Evolutionary conservation across 106 monocot genomes (phyloP), one percentile per base, ranked within the genome.

Genomic region (Acorus gramineus): DNA sequence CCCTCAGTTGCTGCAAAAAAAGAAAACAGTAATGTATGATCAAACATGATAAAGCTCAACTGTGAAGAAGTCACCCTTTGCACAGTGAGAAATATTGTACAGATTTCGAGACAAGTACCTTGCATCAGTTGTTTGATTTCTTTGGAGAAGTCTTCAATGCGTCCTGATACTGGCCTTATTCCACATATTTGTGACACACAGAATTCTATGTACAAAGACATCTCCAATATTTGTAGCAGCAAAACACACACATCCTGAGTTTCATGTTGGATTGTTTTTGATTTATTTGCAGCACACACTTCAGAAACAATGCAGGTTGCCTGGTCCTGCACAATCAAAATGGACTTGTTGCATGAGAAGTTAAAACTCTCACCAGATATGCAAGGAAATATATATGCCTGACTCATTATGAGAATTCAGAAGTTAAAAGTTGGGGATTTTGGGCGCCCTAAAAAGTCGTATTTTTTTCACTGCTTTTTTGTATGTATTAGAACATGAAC

Each of bases 161-260:
- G 88, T 46, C 92, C 98, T 9, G 81, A 44, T 3, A 92, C 81
- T 66, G 92, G 92, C 2, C 85, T 73, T 63, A 92, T 81, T 11
- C 88, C 98, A 81, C 88, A 98, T 46, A 81, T 79, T 47, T 92
- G 82, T 8, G 77, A 79, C 7, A 98, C 92, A 46, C 92, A 85
- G 1, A 92, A 59, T 56, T 98, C 98, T 72, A 98, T 65, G 61
- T 85, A 98, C 50, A 98, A 74, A 12, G 92, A 75, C 55, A 69
- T 92, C 64, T 98, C 92, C 65, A 98, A 60, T 65, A 89, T 76
- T 61, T 80, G 83, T 52, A 98, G 59, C 46, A 98, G 60, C 49
- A 98, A 50, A 14, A 66, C 67, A 49, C 98, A 98, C 5, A 82
- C 52, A 55, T 63, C 57, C 72, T 74, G 61, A 4, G 59, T 62